Evolutionary conservation across 2,329 filamentous ascomycete genomes (phyloP).

Genomic region (Cercospora canescens): DNA sequence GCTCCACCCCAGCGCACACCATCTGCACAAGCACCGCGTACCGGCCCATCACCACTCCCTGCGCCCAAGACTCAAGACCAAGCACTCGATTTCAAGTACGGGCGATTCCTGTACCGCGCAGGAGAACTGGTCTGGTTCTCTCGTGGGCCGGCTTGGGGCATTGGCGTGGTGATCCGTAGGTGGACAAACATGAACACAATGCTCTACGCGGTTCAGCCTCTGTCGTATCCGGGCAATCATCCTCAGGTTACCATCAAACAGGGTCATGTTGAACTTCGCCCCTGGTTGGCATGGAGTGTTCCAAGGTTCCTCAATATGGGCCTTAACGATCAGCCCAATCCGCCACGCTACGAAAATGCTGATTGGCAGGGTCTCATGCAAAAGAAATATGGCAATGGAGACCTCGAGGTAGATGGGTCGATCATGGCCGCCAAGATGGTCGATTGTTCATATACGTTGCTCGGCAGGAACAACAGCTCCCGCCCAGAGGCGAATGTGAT

Average conservation of each 20-base stretch:
- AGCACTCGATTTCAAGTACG: slow-evolving; percentile 49
- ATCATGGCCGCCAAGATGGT: slow-evolving; percentile 59
- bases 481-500: slow-evolving; percentile 37
- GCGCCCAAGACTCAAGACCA: slow-evolving; percentile 49
- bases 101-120: slow-evolving; percentile 52
- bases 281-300: slow-evolving; percentile 61
- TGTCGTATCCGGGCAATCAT: slow-evolving; percentile 40
- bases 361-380: slow-evolving; percentile 52
- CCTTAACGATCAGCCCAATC: slow-evolving; percentile 42
- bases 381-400: slow-evolving; percentile 45
- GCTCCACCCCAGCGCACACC: slow-evolving; percentile 9
- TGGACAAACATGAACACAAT: slow-evolving; percentile 34
- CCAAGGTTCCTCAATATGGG: slow-evolving; percentile 50
- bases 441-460: slow-evolving; percentile 56
- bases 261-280: slow-evolving; percentile 49
- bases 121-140: slow-evolving; percentile 61
- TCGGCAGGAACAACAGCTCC: slow-evolving; percentile 47
- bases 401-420: slow-evolving; percentile 57
- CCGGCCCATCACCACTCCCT: slow-evolving; percentile 42
- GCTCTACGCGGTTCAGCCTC: slow-evolving; percentile 39
- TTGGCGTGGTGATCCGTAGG: slow-evolving; percentile 53
- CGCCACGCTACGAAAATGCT: slow-evolving; percentile 49
- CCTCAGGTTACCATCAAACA: slow-evolving; percentile 43
- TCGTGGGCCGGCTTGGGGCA: slow-evolving; percentile 53
- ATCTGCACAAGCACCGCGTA: slow-evolving; percentile 28